A percentile compares a stretch with the other conserved stretches of the same genome.
Conservation (phyloP, 192 early-diverging fungal genomes). For the Umbelopsis vinacea region DNA sequence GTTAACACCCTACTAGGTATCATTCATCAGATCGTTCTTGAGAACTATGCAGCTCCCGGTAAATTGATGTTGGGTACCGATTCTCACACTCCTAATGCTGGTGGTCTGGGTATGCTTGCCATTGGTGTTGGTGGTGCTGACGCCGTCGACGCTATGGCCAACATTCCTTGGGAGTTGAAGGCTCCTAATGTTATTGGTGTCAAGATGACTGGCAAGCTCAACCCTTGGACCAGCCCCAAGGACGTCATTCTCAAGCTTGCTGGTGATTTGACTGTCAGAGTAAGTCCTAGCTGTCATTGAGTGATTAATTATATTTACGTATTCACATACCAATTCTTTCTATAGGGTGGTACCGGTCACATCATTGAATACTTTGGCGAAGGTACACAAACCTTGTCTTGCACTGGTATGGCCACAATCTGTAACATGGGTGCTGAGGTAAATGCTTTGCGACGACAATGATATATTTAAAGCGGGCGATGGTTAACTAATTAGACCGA, state of each 20-base stretch:
- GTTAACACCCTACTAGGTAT: constrained; percentile 53
- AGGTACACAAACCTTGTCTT: constrained; percentile 87
- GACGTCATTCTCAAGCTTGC: constrained; percentile 80
- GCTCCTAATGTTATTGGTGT: constrained; percentile 95
- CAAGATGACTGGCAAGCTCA: constrained; percentile 85
- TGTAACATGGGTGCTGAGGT: constrained; percentile 99
- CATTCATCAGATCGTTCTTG: constrained; percentile 99
- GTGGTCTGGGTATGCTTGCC: constrained; percentile 95
- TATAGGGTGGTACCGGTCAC: constrained; percentile 92
- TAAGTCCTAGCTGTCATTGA: constrained; percentile 29
- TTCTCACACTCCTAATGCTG: constrained; percentile 71
- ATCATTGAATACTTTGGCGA: constrained; percentile 98
- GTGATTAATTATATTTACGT: not conserved
- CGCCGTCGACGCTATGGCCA: constrained; percentile 98
- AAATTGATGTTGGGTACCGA: constrained; percentile 98
- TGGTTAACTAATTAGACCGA: not conserved
- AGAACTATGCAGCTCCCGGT: constrained; percentile 99
- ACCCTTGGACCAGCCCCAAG: constrained; percentile 94
- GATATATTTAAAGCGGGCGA: not conserved
- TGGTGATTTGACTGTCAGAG: constrained; percentile 72
- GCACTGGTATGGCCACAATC: constrained; percentile 99
- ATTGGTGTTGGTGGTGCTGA: constrained; percentile 99
- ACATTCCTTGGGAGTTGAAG: constrained; percentile 98
- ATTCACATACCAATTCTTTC: not conserved
- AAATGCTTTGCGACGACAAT: not conserved